Evolutionary conservation across 306 rosid genomes (phyloP).

Genomic region (Vigna trinervia): DNA sequence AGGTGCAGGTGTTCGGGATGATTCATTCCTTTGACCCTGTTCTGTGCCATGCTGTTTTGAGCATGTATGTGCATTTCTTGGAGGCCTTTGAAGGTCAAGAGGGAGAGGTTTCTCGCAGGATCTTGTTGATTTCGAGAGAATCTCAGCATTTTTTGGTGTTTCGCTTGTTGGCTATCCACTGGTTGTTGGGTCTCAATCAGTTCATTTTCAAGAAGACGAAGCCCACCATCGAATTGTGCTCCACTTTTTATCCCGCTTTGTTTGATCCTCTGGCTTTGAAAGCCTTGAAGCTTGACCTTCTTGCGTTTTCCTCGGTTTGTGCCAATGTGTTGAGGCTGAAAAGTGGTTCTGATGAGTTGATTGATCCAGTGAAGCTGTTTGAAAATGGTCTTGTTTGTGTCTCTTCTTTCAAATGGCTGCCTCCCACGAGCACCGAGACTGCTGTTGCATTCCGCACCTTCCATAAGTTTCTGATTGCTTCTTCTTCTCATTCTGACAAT

Average conservation of each 20-base stretch:
- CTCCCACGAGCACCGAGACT: conserved; percentile 83
- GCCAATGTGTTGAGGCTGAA: conserved; percentile 48
- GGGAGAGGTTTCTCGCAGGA: conserved; percentile 64
- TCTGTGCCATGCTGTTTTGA: conserved; percentile 81
- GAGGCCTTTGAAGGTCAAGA: conserved; percentile 91
- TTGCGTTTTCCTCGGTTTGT: conserved; percentile 64
- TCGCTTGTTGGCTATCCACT: conserved; percentile 83
- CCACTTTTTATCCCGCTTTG: conserved; percentile 66
- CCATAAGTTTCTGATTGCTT: conserved; percentile 77
- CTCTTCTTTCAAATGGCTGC: conserved; percentile 91
- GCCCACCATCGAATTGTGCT: conserved; percentile 52
- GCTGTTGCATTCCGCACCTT: conserved; percentile 76
- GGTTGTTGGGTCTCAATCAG: conserved; percentile 84
- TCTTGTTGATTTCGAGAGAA: conserved; percentile 74
- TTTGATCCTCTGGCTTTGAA: conserved; percentile 93
- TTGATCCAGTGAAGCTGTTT: conserved; percentile 66
- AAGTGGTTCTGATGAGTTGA: conserved; percentile 40
- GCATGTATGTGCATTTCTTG: conserved; percentile 67
- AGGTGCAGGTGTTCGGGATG: conserved; percentile 93
- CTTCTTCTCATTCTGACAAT: conserved; percentile 68
- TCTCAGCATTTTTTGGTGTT: conserved; percentile 76
- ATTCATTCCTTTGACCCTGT: conserved; percentile 82
- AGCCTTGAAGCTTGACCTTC: conserved; percentile 91
- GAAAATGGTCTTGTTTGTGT: conserved; percentile 81
- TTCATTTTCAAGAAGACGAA: conserved; percentile 55